Evolutionary conservation across 2,329 filamentous ascomycete species (phyloP).

Genomic region (Paradendryphiella salina): DNA sequence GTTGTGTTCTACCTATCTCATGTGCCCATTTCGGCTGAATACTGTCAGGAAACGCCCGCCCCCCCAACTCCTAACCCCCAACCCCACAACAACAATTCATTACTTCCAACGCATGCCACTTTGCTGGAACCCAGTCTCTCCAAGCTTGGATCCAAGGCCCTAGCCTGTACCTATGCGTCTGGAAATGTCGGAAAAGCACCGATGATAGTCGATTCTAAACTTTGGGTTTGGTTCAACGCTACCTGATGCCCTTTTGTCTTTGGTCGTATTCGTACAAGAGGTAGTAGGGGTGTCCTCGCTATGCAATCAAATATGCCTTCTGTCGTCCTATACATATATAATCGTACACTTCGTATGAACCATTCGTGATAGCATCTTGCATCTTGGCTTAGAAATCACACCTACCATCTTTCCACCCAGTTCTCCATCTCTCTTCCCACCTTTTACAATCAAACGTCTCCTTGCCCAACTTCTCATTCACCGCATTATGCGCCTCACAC

Average conservation of each 20-base stretch:
- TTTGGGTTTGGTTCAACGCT: constrained; percentile 8
- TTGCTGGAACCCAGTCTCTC: constrained; percentile 1
- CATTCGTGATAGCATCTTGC: not conserved
- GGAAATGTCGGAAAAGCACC: not conserved
- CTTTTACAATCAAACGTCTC: constrained; percentile 81
- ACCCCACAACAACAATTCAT: too few relatives aligned
- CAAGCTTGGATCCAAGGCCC: not conserved
- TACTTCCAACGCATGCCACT: not conserved
- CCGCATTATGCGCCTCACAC: constrained; percentile 84
- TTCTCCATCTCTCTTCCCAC: constrained; percentile 95
- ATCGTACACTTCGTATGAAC: constrained; percentile 9
- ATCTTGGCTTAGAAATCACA: constrained; percentile 56
- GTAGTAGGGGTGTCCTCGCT: constrained; percentile 10
- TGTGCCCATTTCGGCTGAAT: too few relatives aligned
- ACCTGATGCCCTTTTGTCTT: constrained; percentile 14
- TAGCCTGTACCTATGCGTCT: not conserved
- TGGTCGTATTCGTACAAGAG: constrained; percentile 7
- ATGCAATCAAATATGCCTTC: constrained; percentile 2
- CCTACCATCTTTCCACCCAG: constrained; percentile 75
- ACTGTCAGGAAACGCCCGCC: not conserved
- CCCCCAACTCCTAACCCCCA: too few relatives aligned
- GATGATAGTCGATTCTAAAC: not conserved
- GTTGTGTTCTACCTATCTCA: not conserved
- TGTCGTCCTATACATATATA: constrained; percentile 3
- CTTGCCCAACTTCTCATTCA: constrained; percentile 90